phyloP scores from a whole-genome alignment of 768 basidiomycete genomes.

The Rhodosporidiobolus sp. region DNA sequence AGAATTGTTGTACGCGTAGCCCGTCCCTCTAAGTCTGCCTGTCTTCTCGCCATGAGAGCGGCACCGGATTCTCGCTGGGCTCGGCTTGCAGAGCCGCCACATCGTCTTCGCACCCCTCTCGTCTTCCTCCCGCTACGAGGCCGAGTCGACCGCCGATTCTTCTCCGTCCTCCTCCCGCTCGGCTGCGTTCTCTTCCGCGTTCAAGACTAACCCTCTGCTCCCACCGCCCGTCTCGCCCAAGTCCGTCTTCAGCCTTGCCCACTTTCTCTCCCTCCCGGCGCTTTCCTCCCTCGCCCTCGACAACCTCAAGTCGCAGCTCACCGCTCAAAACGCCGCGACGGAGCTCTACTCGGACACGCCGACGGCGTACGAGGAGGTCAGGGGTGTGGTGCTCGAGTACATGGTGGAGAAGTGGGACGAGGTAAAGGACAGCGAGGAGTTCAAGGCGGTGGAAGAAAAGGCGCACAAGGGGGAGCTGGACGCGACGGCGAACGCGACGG shows the following conservation, averaged over 20 bases:
- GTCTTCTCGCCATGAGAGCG: no score
- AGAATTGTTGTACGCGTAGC: no score
- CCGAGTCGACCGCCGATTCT: no score
- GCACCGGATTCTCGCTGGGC: no score
- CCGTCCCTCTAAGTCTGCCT: no score
- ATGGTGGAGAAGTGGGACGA: slow-evolving; percentile 13
- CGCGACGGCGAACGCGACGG: slow-evolving; percentile 2
- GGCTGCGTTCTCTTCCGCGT: no score
- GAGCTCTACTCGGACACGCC: slow-evolving; percentile 11
- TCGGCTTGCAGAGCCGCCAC: neutral
- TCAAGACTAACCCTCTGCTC: neutral
- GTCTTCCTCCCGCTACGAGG: neutral
- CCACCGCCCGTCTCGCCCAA: slow-evolving; percentile 14
- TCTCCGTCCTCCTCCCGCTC: no score
- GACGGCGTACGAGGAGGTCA: neutral
- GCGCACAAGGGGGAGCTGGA: neutral
- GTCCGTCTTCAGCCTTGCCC: slow-evolving; percentile 26
- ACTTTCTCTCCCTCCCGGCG: slow-evolving; percentile 10
- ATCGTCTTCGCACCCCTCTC: slow-evolving; percentile 10
- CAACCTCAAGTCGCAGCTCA: neutral
- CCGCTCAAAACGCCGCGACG: neutral
- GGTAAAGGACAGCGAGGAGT: neutral
- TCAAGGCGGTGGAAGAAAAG: neutral
- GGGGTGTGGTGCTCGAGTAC: neutral
- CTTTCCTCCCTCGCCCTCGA: neutral